These are phyloP conservation scores for Ceratocystis ficicola DNA, from an alignment of 2,329 filamentous ascomycete species.

Conservation along the genomic window DNA sequence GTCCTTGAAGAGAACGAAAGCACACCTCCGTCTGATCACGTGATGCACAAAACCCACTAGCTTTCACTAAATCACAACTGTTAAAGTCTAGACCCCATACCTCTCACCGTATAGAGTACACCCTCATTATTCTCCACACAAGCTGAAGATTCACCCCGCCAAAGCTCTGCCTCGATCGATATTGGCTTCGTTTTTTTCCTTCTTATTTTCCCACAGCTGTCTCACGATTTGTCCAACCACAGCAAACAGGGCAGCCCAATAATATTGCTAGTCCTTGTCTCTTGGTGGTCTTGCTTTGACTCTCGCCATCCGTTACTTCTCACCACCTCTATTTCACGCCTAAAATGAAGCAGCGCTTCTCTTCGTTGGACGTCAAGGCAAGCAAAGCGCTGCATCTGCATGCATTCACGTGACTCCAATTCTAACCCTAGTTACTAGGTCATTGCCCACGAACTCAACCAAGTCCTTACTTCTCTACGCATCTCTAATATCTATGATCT, in stretches of 20 bases:
- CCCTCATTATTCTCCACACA: background rate
- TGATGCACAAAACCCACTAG: too few species aligned
- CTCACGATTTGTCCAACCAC: background rate
- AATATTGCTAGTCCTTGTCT: background rate
- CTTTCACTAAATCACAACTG: background rate
- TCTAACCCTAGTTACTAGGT: conserved; percentile 43
- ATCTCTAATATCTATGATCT: conserved; percentile 93
- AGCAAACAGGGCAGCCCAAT: background rate
- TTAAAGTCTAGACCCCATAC: too few species aligned
- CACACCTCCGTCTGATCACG: too few species aligned
- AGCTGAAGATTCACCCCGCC: conserved; percentile 3
- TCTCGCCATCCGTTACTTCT: background rate
- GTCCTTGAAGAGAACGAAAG: too few species aligned
- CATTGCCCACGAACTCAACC: conserved; percentile 83
- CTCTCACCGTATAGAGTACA: background rate
- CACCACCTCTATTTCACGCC: background rate
- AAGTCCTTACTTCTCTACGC: conserved; percentile 62
- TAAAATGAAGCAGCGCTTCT: conserved; percentile 67
- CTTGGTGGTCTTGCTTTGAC: background rate
- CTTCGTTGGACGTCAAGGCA: conserved; percentile 65
- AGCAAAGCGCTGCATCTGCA: background rate
- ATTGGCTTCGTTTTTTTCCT: background rate
- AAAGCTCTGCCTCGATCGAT: background rate
- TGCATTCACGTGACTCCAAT: background rate
- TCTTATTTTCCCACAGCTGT: background rate